Evolutionary conservation across 257 asterid genomes (phyloP), one percentile per base, ranked within the genome.

Genomic region (Salvia splendens): DNA sequence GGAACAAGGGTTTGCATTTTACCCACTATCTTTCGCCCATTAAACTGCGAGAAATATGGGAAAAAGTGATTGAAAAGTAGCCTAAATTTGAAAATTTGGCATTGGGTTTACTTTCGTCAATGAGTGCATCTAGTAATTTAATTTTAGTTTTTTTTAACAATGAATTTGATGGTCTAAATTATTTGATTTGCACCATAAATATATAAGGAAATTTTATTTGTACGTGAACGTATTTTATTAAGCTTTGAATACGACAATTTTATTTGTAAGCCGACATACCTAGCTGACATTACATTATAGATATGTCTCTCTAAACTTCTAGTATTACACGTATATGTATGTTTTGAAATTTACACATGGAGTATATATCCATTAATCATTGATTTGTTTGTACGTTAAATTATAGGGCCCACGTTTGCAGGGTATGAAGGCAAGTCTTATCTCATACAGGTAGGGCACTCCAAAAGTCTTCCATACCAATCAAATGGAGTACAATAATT

Each of bases 1-100:
- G 5, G 15, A 4, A 14, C 9, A 32, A 20, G 24, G 24, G 1
- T 20, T 20, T 20, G 42, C 20, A 9, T 3, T 32, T 12, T 12
- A 0, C 20, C 62, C 62, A 32, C 45, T n/a, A 14, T 54, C 17
- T 24, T 7, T 14, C 58, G 32, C 58, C 61, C 14, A 55, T 30
- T 28, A 8, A 61, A 55, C 4, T 69, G 80, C 80, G 70, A 52
- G 73, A 70, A 70, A 70, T 68, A 43, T 70, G 69, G 80, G n/a
- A 50, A 50, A 75, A 75, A 64, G 80, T 16, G 65, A 20, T 33
- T 43, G 5, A 64, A 57, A 75, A 70, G 68, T 28, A 45, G n/a
- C 43, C 41, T 55, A 54, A 12, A 48, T 46, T 50, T 38, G 40
- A 59, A 4, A 51, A 64, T 35, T 5, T 2, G 62, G 70, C 53